phyloP scores from a whole-genome alignment of 2,329 filamentous ascomycete genomes.

The Fusarium sp. region DNA sequence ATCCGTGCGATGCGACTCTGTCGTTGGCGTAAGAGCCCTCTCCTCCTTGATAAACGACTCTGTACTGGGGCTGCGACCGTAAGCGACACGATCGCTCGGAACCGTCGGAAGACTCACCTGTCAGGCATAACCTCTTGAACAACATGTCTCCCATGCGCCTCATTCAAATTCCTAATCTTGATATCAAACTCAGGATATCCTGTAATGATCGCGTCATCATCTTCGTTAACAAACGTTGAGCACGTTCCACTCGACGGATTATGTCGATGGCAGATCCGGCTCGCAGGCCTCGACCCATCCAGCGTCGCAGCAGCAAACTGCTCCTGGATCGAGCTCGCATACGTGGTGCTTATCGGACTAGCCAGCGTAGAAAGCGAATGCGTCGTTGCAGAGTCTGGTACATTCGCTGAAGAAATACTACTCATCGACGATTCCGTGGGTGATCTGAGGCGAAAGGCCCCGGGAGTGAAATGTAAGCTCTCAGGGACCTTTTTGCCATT shows the following conservation, averaged over 20 bases:
- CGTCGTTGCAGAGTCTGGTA: slow-evolving; percentile 51
- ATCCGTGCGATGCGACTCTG: slow-evolving; percentile 7
- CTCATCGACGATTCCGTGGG: slow-evolving; percentile 50
- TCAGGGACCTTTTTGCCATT: slow-evolving; percentile 42
- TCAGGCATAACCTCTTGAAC: slow-evolving; percentile 11
- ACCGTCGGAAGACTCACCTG: slow-evolving; percentile 10
- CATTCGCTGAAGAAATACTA: slow-evolving; percentile 48
- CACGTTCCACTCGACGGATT: slow-evolving; percentile 47
- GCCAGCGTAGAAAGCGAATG: slow-evolving; percentile 48
- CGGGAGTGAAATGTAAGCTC: slow-evolving; percentile 42
- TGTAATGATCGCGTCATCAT: slow-evolving; percentile 40
- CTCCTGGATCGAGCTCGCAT: slow-evolving; percentile 47
- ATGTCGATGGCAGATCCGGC: slow-evolving; percentile 46
- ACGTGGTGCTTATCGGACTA: slow-evolving; percentile 48
- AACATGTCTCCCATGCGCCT: neutral
- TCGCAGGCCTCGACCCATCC: slow-evolving; percentile 36
- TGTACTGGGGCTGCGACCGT: slow-evolving; percentile 18
- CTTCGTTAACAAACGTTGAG: slow-evolving; percentile 50
- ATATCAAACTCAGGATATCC: slow-evolving; percentile 41
- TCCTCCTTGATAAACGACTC: slow-evolving; percentile 38
- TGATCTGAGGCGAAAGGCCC: slow-evolving; percentile 45
- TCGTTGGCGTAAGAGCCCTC: slow-evolving; percentile 24
- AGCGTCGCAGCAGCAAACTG: slow-evolving; percentile 41
- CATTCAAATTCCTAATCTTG: slow-evolving; percentile 33
- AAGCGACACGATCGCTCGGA: neutral